phyloP scores from a whole-genome alignment of 805 yeast genomes.

The Pichia gijzeniarum region DNA sequence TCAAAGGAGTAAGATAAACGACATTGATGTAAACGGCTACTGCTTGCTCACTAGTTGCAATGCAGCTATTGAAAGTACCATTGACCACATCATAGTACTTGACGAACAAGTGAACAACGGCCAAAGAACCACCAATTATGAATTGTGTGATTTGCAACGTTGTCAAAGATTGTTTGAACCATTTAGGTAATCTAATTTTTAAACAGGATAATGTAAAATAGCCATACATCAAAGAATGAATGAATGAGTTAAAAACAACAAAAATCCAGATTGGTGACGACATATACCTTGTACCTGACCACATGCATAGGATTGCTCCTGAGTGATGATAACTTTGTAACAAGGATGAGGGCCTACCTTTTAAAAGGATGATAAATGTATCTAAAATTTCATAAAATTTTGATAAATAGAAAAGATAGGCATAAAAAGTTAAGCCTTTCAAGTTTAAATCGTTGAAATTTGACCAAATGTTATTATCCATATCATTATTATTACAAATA shows the following conservation, averaged over 20 bases:
- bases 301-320: slow-evolving; percentile 77
- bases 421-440: slow-evolving; percentile 48
- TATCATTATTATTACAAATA: slow-evolving; percentile 40
- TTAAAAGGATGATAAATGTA: slow-evolving; percentile 57
- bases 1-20: slow-evolving; percentile 59
- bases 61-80: slow-evolving; percentile 41
- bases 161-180: slow-evolving; percentile 54
- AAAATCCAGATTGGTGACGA: slow-evolving; percentile 78
- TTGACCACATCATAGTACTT: slow-evolving; percentile 46
- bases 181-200: slow-evolving; percentile 48
- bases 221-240: slow-evolving; percentile 68
- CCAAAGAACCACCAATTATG: slow-evolving; percentile 60
- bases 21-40: slow-evolving; percentile 59
- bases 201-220: slow-evolving; percentile 59
- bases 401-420: slow-evolving; percentile 62
- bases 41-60: slow-evolving; percentile 52
- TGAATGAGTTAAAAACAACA: slow-evolving; percentile 73
- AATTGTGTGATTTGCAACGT: slow-evolving; percentile 65
- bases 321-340: slow-evolving; percentile 73
- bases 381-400: slow-evolving; percentile 69
- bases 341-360: slow-evolving; percentile 60
- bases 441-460: slow-evolving; percentile 19
- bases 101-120: slow-evolving; percentile 57
- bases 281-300: slow-evolving; percentile 66
- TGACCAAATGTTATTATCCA: slow-evolving; percentile 52